Evolutionary conservation across 2,329 filamentous ascomycete genomes (phyloP), one percentile per base, ranked within the genome.

Genomic region (Epicoccum nigrum): DNA sequence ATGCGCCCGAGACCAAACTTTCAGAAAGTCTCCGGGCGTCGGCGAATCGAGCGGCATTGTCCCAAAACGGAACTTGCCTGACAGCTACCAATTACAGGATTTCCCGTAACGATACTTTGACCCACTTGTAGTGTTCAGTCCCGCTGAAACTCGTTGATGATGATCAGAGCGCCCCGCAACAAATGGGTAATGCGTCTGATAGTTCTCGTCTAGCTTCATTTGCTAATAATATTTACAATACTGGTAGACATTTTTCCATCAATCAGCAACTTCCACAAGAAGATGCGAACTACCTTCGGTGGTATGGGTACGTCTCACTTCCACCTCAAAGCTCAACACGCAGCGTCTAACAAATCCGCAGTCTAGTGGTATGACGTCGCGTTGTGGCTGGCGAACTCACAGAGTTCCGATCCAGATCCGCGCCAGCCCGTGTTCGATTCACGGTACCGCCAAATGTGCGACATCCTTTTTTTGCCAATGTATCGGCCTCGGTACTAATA

Each of bases 361-460:
- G 61, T 63, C 62, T 65, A 65, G 62, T 61, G 62, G 62, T 65
- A 65, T 65, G 62, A 65, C 62, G 62, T 65, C 62, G 62, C 62
- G 62, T 65, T 65, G 62, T 65, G 62, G 62, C 57, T 64, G 60
- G 62, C 62, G 58, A 58, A 45, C 45, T 60, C 50, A 1, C 25
- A 27, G 43, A 51, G 51, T 37, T 58, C 58, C 32, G 55, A 59
- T 58, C 54, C 50, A 54, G 58, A 63, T 64, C 62, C 62, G 62
- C 62, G 62, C 62, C 60, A 65, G 62, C 62, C 62, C 63, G 62
- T 62, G 62, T 63, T 65, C 60, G 62, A 64, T 64, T 64, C 62
- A 61, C 62, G 62, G 62, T 62, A 64, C 62, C 58, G 60, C 60
- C 62, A 64, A 55, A 41, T 17, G 15, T 44, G 55, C 54, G 54